Base-by-base conservation (phyloP, 1,284 basidiomycete genomes). In the Ganoderma sp. region DNA sequence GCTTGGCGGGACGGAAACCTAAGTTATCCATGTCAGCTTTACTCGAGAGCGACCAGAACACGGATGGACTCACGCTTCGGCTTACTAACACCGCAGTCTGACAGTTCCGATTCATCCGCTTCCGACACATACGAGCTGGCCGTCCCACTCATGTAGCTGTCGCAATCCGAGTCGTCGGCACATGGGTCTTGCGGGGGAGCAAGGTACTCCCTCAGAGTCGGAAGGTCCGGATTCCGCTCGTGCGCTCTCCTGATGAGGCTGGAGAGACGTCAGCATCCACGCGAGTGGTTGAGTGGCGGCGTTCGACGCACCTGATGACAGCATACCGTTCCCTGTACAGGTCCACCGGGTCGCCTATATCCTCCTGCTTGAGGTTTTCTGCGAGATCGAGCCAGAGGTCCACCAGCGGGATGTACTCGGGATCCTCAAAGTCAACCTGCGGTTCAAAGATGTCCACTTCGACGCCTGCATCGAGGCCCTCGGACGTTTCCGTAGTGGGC, bases 281-380 rank as follows among this genome's bases (percentile, higher is more conserved):
- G 4, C 19, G 15, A 14, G 25, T 10, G 14, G 25, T 15, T 8
- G 7, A n/a, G 8, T 22, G 19, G 32, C 5, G 43, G n/a, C 2
- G 25, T 32, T 19, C 60, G 41, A 32, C 60, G 48, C 42, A 61
- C 60, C 19, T 28, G 15, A 17, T 61, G 43, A 61, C 25, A 15
- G 60, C 60, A 32, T 32, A 25, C 25, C 42, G 42, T 41, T 61
- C 60, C 60, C 45, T 32, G 8, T 48, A 61, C 32, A 52, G 41
- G 34, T 50, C n/a, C 9, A 63, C n/a, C 34, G 61, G 61, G 37
- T 50, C 48, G 10, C 32, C 32, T 8, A 52, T 63, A 8, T 37
- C 48, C 8, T 63, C 61, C 45, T 54, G 61, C 22, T 63, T 63
- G 34, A 52, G 45, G n/a, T 63, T 45, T 10, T 34, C 61, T 2